phyloP scores from a whole-genome alignment of 805 yeast species.

The Wickerhamomyces alni region DNA sequence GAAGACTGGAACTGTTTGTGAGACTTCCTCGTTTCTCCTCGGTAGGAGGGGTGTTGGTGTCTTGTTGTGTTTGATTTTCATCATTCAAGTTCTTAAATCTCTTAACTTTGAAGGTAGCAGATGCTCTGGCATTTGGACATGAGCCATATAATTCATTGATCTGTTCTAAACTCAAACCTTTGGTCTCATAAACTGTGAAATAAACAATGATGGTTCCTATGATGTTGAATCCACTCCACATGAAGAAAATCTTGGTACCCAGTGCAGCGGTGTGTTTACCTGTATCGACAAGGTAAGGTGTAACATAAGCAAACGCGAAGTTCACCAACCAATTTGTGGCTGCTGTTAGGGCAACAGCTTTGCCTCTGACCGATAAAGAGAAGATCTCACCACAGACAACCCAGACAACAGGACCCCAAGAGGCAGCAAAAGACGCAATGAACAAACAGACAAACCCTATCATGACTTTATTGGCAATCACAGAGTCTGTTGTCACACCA shows the following conservation, averaged over 20 bases:
- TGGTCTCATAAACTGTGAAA: slow-evolving; percentile 71
- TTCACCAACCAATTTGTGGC: slow-evolving; percentile 80
- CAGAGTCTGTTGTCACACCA: slow-evolving; percentile 42
- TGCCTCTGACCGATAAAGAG: slow-evolving; percentile 68
- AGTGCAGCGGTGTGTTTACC: slow-evolving; percentile 62
- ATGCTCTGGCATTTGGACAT: slow-evolving; percentile 49
- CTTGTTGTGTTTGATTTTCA: not conserved
- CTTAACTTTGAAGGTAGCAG: slow-evolving; percentile 33
- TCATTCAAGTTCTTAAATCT: slow-evolving; percentile 4
- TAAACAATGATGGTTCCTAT: slow-evolving; percentile 56
- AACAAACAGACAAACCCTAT: slow-evolving; percentile 63
- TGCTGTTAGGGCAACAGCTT: slow-evolving; percentile 69
- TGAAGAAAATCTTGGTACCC: slow-evolving; percentile 68
- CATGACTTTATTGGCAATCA: slow-evolving; percentile 47
- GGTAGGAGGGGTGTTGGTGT: too few species aligned
- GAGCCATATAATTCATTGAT: slow-evolving; percentile 67
- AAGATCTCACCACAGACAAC: slow-evolving; percentile 61
- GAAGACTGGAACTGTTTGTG: slow-evolving; percentile 5
- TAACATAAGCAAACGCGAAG: slow-evolving; percentile 65
- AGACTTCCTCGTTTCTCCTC: slow-evolving; percentile 3
- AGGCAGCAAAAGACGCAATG: slow-evolving; percentile 70
- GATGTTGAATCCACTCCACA: slow-evolving; percentile 72
- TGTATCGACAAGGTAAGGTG: slow-evolving; percentile 69
- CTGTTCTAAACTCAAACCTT: slow-evolving; percentile 74
- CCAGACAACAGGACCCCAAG: slow-evolving; percentile 86